Evolutionary conservation across 2,329 filamentous ascomycete genomes (phyloP).

Genomic region (Ciborinia camelliae): DNA sequence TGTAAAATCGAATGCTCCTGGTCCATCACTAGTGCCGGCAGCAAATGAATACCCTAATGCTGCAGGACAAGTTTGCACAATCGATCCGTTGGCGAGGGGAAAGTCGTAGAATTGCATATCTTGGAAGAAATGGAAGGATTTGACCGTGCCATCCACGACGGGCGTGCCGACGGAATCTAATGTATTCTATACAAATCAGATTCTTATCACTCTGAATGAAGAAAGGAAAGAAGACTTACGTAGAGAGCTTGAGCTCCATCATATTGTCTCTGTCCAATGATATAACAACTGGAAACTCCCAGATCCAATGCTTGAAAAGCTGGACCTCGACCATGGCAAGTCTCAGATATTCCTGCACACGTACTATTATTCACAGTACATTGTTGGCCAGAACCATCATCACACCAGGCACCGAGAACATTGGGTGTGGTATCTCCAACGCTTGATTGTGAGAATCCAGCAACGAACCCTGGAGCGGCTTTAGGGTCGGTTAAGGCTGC

Average conservation of each 20-base stretch:
- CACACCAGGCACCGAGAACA: constrained; percentile 79
- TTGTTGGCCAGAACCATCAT: constrained; percentile 71
- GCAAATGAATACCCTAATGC: constrained; percentile 89
- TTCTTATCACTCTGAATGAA: neutral
- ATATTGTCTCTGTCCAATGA: constrained; percentile 70
- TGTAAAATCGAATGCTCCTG: constrained; percentile 87
- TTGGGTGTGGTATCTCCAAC: constrained; percentile 91
- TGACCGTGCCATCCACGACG: constrained; percentile 63
- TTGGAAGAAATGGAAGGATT: constrained; percentile 79
- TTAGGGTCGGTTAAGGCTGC: constrained; percentile 52
- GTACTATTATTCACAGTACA: constrained; percentile 80
- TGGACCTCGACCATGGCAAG: constrained; percentile 71
- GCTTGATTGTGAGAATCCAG: constrained; percentile 86
- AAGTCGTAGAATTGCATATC: constrained; percentile 79
- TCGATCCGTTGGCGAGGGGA: constrained; percentile 65
- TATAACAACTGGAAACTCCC: constrained; percentile 70
- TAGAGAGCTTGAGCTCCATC: constrained; percentile 57
- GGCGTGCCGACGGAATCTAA: constrained; percentile 39
- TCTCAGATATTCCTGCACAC: constrained; percentile 54
- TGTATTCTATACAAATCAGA: constrained; percentile 25
- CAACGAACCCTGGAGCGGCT: constrained; percentile 71
- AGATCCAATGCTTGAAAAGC: constrained; percentile 64
- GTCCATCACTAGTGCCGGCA: constrained; percentile 86
- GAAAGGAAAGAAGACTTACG: constrained; percentile 33
- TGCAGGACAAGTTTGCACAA: constrained; percentile 74